These are phyloP conservation scores for Syncephalis fuscata DNA, from an alignment of 371 early-diverging fungal genomes.

Conservation along the genomic window DNA sequence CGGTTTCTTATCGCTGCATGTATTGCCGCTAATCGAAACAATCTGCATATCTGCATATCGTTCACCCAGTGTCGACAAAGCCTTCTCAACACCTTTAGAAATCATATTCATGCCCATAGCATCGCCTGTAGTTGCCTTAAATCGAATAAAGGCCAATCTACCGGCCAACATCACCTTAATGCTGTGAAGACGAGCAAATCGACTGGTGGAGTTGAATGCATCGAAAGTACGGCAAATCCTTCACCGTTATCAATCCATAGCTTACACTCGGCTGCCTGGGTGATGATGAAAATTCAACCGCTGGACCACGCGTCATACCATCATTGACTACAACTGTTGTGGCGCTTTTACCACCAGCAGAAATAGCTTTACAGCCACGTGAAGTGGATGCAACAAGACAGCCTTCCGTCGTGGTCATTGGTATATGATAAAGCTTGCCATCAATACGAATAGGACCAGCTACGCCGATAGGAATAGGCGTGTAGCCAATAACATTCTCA, in stretches of 20 bases:
- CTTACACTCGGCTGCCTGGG: slow-evolving; percentile 51
- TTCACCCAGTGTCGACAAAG: slow-evolving; percentile 36
- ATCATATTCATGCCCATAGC: slow-evolving; percentile 99
- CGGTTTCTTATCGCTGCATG: slow-evolving; percentile 96
- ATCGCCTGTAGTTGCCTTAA: slow-evolving; percentile 87
- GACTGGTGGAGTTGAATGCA: slow-evolving; percentile 78
- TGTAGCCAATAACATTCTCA: slow-evolving; percentile 93
- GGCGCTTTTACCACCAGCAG: slow-evolving; percentile 68
- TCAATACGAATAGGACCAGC: slow-evolving; percentile 81
- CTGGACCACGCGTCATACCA: slow-evolving; percentile 92
- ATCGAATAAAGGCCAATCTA: slow-evolving; percentile 65
- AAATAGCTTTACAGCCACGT: slow-evolving; percentile 94
- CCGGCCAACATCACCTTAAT: slow-evolving; percentile 81
- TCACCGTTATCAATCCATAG: slow-evolving; percentile 49
- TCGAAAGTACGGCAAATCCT: slow-evolving; percentile 39
- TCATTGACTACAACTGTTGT: slow-evolving; percentile 67
- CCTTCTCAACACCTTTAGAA: slow-evolving; percentile 85
- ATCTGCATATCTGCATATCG: slow-evolving; percentile 63
- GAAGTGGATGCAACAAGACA: slow-evolving; percentile 87
- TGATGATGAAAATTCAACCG: slow-evolving; percentile 67
- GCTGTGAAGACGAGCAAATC: slow-evolving; percentile 72
- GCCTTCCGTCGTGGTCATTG: slow-evolving; percentile 97
- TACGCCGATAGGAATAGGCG: slow-evolving; percentile 88
- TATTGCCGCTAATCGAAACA: slow-evolving; percentile 81
- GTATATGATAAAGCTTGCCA: slow-evolving; percentile 58